Evolutionary conservation across 2,329 filamentous ascomycete genomes (phyloP).

Genomic region (Pezicula carpinea): DNA sequence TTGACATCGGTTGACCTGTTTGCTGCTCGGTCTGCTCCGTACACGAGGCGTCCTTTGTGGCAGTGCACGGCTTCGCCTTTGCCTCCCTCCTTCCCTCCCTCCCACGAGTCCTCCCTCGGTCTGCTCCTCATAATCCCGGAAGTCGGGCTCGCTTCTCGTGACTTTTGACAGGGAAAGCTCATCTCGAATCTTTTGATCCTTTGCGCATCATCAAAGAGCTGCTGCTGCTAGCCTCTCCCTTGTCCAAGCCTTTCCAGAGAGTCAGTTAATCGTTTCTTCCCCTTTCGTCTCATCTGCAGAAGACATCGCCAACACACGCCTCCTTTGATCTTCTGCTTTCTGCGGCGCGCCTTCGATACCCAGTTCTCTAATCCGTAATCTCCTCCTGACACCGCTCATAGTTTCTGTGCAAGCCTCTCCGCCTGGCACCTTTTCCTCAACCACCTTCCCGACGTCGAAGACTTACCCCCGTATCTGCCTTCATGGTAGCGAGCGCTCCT

Average conservation of each 20-base stretch:
- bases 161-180: not conserved
- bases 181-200: not conserved
- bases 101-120: too few relatives aligned
- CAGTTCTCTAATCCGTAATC: not conserved
- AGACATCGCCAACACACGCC: not conserved
- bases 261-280: not conserved
- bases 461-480: conserved; percentile 12
- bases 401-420: not conserved
- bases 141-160: not conserved
- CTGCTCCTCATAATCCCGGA: not conserved
- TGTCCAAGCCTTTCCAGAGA: not conserved
- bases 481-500: conserved; percentile 14
- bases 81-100: too few relatives aligned
- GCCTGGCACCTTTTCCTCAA: not conserved
- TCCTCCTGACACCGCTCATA: not conserved
- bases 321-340: too few relatives aligned
- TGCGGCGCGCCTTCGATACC: too few relatives aligned
- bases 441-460: not conserved
- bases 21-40: too few relatives aligned
- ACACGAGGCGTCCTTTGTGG: too few relatives aligned
- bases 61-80: too few relatives aligned
- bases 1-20: too few relatives aligned
- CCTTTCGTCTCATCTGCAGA: not conserved
- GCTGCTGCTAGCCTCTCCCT: not conserved
- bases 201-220: not conserved